phyloP scores from a whole-genome alignment of 2,329 filamentous ascomycete species.

The Phoma herbarum region DNA sequence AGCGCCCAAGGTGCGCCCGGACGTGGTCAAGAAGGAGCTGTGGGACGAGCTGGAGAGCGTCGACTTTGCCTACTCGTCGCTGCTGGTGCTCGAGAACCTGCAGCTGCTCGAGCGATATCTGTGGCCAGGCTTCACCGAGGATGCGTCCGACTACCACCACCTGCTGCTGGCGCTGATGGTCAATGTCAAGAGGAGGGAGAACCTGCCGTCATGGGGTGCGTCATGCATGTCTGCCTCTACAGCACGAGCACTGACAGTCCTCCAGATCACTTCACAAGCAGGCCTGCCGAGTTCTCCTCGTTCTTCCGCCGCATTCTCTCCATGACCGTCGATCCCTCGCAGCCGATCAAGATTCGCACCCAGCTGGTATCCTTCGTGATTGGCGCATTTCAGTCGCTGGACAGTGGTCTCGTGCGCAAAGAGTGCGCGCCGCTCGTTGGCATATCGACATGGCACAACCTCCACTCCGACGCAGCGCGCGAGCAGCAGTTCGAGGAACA shows the following conservation, averaged over 20 bases:
- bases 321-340: conserved; percentile 71
- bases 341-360: conserved; percentile 64
- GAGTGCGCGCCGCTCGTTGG: conserved; percentile 96
- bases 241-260: conserved; percentile 44
- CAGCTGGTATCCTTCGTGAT: conserved; percentile 92
- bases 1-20: conserved; percentile 74
- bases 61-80: conserved; percentile 76
- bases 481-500: conserved; percentile 77
- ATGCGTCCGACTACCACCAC: conserved; percentile 91
- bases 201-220: conserved; percentile 85
- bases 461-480: conserved; percentile 78
- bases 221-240: conserved; percentile 15
- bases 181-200: conserved; percentile 88
- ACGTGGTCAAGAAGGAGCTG: conserved; percentile 84
- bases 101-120: conserved; percentile 92
- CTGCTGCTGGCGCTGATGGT: conserved; percentile 84
- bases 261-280: conserved; percentile 76
- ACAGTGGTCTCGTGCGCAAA: conserved; percentile 87
- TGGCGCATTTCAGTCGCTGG: conserved; percentile 90
- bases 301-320: conserved; percentile 91
- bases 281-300: conserved; percentile 82
- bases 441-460: conserved; percentile 94
- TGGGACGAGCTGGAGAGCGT: conserved; percentile 90
- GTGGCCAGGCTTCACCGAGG: conserved; percentile 91
- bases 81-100: conserved; percentile 86